These are phyloP conservation scores for Pichia occidentalis DNA, from an alignment of 805 yeast genomes.

Conservation along the genomic window DNA sequence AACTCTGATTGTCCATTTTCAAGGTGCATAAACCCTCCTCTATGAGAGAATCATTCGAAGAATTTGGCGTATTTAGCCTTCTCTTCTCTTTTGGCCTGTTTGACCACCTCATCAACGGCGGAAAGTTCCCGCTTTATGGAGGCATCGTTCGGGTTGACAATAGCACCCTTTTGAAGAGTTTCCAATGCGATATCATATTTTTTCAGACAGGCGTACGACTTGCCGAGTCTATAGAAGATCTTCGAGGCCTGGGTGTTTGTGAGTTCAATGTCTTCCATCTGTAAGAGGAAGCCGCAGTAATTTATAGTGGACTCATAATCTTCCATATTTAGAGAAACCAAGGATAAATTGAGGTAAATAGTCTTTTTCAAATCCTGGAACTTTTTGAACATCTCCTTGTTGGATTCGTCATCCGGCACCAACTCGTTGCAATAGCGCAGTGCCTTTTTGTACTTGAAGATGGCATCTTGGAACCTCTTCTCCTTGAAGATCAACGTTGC, in stretches of 20 bases:
- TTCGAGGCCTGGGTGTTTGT: conserved; percentile 23
- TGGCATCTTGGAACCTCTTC: conserved; percentile 45
- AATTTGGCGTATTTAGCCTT: conserved; percentile 57
- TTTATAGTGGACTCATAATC: conserved; percentile 45
- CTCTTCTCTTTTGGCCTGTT: conserved; percentile 41
- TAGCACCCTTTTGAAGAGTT: conserved; percentile 39
- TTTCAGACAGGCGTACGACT: conserved; percentile 33
- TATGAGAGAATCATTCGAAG: conserved; percentile 40
- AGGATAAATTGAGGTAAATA: conserved; percentile 50
- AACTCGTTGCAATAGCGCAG: conserved; percentile 65
- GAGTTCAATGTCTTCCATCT: conserved; percentile 32
- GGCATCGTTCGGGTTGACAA: conserved; percentile 41
- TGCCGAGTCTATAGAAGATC: conserved; percentile 26
- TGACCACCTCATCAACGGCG: conserved; percentile 34
- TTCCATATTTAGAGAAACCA: conserved; percentile 44
- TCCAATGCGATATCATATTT: conserved; percentile 44
- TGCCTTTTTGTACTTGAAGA: conserved; percentile 59
- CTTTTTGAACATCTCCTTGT: conserved; percentile 43
- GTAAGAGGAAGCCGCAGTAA: conserved; percentile 52
- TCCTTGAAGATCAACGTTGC: conserved; percentile 55
- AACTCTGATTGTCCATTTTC: too few relatives aligned
- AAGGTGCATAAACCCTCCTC: too few relatives aligned
- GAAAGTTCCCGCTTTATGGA: conserved; percentile 40
- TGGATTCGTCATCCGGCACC: conserved; percentile 62
- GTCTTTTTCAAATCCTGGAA: conserved; percentile 47